These are phyloP conservation scores for Fusarium sp. DNA, from an alignment of 2,329 filamentous ascomycete genomes.

Conservation along the genomic window DNA sequence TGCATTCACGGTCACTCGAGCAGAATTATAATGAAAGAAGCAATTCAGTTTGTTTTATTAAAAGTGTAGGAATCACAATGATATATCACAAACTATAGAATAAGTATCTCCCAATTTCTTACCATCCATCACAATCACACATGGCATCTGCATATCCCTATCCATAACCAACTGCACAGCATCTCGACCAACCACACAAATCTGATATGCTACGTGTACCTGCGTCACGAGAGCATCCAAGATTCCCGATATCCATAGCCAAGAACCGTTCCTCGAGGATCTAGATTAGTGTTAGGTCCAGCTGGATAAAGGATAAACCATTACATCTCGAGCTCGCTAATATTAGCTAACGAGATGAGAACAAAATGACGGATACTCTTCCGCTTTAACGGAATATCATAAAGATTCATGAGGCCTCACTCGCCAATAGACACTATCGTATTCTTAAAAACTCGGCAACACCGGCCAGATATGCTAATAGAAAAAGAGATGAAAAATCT, in stretches of 20 bases:
- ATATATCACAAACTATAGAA: background rate
- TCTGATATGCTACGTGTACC: constrained; percentile 7
- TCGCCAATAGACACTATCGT: background rate
- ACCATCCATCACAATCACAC: background rate
- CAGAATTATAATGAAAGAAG: background rate
- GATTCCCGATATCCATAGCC: constrained; percentile 8
- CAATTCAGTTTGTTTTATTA: background rate
- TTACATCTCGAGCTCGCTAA: background rate
- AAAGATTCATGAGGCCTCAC: background rate
- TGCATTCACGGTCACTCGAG: background rate
- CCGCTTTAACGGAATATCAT: constrained; percentile 1
- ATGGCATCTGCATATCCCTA: background rate
- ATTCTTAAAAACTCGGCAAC: background rate
- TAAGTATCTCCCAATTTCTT: background rate
- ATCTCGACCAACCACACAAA: background rate
- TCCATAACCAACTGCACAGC: background rate
- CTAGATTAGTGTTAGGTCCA: background rate
- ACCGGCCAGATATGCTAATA: constrained; percentile 4
- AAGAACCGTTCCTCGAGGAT: constrained; percentile 13
- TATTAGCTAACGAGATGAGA: constrained; percentile 12
- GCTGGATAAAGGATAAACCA: background rate
- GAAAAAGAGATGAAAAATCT: background rate
- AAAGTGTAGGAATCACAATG: background rate
- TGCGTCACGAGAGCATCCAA: constrained; percentile 19
- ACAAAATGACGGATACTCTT: constrained; percentile 5